Conservation (phyloP, 768 basidiomycete species). For the Kwoniella dendrophila region DNA sequence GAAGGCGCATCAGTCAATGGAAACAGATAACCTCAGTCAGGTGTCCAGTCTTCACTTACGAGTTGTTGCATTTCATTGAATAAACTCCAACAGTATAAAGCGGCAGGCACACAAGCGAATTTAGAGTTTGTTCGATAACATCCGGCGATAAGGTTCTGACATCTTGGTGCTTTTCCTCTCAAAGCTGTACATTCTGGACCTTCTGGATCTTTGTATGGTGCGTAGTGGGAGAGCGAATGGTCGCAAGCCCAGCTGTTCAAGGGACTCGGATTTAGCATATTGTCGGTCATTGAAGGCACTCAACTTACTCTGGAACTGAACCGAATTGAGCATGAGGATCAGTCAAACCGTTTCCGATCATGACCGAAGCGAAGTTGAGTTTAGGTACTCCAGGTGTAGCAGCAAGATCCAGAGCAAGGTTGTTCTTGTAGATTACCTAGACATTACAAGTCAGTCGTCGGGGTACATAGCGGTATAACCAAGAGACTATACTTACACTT, state of each 20-base stretch:
- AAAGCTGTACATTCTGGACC: conserved; percentile 70
- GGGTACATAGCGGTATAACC: neutral
- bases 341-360: conserved; percentile 82
- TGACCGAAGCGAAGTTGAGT: conserved; percentile 79
- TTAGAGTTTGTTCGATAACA: conserved; percentile 60
- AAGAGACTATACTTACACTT: conserved; percentile 54
- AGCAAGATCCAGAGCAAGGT: conserved; percentile 57
- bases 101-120: conserved; percentile 66
- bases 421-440: conserved; percentile 72
- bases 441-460: neutral
- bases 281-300: neutral
- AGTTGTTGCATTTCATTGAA: conserved; percentile 50
- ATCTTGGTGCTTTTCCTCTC: conserved; percentile 68
- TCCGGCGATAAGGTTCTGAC: conserved; percentile 70
- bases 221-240: conserved; percentile 57
- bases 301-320: conserved; percentile 66
- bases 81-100: conserved; percentile 68
- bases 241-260: conserved; percentile 58
- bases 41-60: conserved; percentile 30
- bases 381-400: conserved; percentile 62
- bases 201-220: conserved; percentile 60
- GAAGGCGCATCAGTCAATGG: conserved; percentile 55
- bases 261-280: conserved; percentile 63
- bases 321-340: conserved; percentile 81
- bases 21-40: no score